Evolutionary conservation across 805 yeast genomes (phyloP).

Genomic region (Saccharomycopsis capsularis): DNA sequence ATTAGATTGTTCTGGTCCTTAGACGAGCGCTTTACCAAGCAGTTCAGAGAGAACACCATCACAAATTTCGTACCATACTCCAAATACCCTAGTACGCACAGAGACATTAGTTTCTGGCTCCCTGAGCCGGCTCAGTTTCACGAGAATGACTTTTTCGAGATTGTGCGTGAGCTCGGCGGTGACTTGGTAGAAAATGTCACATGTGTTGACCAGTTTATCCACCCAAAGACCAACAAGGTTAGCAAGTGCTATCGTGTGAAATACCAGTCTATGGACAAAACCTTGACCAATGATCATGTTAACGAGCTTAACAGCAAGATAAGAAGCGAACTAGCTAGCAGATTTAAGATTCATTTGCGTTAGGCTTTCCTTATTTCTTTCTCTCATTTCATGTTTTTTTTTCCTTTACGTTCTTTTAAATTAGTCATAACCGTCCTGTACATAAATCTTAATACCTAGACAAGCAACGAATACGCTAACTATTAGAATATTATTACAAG

Average conservation of each 20-base stretch:
- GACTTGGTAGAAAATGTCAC: conserved; percentile 84
- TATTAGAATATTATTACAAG: conserved; percentile 7
- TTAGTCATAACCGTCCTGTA: too few species aligned
- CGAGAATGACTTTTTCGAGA: conserved; percentile 89
- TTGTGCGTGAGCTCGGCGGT: conserved; percentile 63
- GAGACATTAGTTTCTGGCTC: conserved; percentile 93
- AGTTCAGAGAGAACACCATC: conserved; percentile 61
- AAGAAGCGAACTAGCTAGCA: conserved; percentile 45
- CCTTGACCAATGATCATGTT: conserved; percentile 77
- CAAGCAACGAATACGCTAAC: too few species aligned
- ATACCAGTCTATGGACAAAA: conserved; percentile 94
- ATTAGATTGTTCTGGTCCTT: conserved; percentile 87
- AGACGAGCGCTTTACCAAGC: conserved; percentile 69
- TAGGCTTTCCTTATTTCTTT: not conserved
- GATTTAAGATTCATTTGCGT: conserved; percentile 55
- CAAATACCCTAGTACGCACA: conserved; percentile 74
- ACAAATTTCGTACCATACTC: conserved; percentile 80
- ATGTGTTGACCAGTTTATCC: conserved; percentile 72
- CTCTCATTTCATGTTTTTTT: not conserved
- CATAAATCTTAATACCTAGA: too few species aligned
- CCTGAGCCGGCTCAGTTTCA: conserved; percentile 48
- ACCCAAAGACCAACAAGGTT: conserved; percentile 70
- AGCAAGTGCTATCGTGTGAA: conserved; percentile 86
- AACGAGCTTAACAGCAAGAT: conserved; percentile 66
- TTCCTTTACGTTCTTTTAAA: not conserved